phyloP scores from a whole-genome alignment of 495 filamentous ascomycete species.

The Penicillium riverlandense region DNA sequence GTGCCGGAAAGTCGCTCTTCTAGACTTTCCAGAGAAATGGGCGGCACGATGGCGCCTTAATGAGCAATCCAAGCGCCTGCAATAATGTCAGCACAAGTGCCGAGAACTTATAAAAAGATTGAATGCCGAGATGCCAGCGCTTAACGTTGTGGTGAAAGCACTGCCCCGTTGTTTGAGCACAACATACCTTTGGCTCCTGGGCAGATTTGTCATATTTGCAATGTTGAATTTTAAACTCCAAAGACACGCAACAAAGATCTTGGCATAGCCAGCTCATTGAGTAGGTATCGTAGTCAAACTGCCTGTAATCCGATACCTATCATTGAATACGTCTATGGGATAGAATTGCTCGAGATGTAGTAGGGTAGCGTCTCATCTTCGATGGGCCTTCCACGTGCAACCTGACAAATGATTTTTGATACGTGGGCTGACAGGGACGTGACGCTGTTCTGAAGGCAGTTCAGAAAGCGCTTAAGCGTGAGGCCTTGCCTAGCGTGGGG shows the following conservation, averaged over 20 bases:
- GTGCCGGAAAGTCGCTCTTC: constrained; percentile 22
- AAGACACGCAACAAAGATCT: constrained; percentile 42
- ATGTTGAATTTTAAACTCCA: constrained; percentile 23
- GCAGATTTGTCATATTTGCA: constrained; percentile 11
- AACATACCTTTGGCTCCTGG: constrained; percentile 31
- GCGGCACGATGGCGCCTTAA: constrained; percentile 14
- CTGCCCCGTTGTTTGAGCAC: constrained; percentile 29
- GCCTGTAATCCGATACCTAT: constrained; percentile 38
- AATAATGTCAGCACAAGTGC: constrained; percentile 8
- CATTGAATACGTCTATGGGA: constrained; percentile 35
- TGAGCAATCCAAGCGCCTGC: constrained; percentile 21
- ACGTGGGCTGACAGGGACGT: not conserved
- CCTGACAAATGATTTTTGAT: not conserved
- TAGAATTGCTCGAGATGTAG: constrained; percentile 35
- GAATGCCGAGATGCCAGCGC: constrained; percentile 1
- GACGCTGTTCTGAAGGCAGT: not conserved
- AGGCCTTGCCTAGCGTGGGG: not conserved
- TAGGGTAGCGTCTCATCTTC: constrained; percentile 32
- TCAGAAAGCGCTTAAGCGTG: not conserved
- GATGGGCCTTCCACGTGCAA: not conserved
- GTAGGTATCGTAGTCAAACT: constrained; percentile 42
- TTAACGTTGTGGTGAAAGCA: constrained; percentile 27
- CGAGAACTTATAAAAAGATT: constrained; percentile 1
- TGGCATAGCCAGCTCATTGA: constrained; percentile 45
- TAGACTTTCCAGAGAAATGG: constrained; percentile 17